Evolutionary conservation across 306 rosid genomes (phyloP), one percentile per base, ranked within the genome.

Genomic region (Malus fusca): DNA sequence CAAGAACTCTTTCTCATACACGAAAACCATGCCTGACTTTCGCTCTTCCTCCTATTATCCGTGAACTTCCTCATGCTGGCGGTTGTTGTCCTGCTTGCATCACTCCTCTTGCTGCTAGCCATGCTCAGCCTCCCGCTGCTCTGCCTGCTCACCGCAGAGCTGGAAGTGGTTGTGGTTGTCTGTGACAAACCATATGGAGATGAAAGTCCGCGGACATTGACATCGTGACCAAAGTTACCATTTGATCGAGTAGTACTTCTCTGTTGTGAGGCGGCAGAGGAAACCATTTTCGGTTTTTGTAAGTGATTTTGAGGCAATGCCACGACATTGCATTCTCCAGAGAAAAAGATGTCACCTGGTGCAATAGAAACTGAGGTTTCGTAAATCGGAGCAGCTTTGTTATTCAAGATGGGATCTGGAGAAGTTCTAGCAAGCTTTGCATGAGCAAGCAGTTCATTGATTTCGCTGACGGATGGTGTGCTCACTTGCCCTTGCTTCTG

Each of bases 271-370:
- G 77, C 76, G 42, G 42, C 42, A n/a, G 75, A 71, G 48, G 88
- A 74, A 21, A 73, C 69, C 18, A 78, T 19, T 30, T 53, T 59
- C 3, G 88, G 84, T 52, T 80, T 58, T 28, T 87, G 72, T 69
- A 79, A 11, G 8, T 67, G 62, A 63, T 68, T 61, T 51, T 75
- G 81, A 33, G 80, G 82, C 28, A 65, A 74, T 55, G 86, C 83
- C 73, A 75, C 35, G 63, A 82, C 85, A 66, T 60, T 79, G 79
- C 76, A 75, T 48, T 94, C 96, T 0, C 87, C 87, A 14, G 97
- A 91, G 75, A 91, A 94, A 85, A 94, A 94, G 75, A 94, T 89
- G 73, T 92, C 95, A 69, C 93, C 98, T 0, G 91, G 83, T 17
- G 89, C 71, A 82, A 85, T 81, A 0, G 96, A 91, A 15, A 88